phyloP scores from a whole-genome alignment of 441 rosid species.

The Melastoma candidum region DNA sequence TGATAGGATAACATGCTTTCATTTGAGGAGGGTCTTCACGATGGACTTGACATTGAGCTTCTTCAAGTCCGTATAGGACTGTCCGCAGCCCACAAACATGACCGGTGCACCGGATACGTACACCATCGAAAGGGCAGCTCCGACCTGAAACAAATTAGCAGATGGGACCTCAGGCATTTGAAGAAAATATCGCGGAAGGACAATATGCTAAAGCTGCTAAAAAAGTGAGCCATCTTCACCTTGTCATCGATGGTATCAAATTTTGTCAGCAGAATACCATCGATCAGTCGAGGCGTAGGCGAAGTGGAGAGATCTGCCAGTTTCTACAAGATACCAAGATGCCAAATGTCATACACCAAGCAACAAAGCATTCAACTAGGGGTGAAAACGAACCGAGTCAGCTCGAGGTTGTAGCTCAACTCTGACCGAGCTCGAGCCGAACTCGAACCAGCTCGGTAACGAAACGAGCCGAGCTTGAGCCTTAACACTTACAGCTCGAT shows the following conservation, averaged over 20 bases:
- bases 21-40: constrained; percentile 84
- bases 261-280: constrained; percentile 92
- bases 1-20: constrained; percentile 13
- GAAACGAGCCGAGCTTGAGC: too few species aligned
- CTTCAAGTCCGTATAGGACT: constrained; percentile 86
- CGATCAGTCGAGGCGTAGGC: constrained; percentile 63
- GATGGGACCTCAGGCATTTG: neutral
- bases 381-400: too few species aligned
- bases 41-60: constrained; percentile 81
- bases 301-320: constrained; percentile 77
- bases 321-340: constrained; percentile 39
- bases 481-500: too few species aligned
- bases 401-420: too few species aligned
- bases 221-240: constrained; percentile 28
- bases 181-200: neutral
- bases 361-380: too few species aligned
- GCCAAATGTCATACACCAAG: neutral
- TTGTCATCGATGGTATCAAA: constrained; percentile 94
- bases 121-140: constrained; percentile 96
- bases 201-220: constrained; percentile 1
- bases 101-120: constrained; percentile 92
- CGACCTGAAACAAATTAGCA: constrained; percentile 42
- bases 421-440: too few species aligned
- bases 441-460: too few species aligned
- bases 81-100: constrained; percentile 97